Evolutionary conservation across 2,329 filamentous ascomycete species (phyloP), one percentile per base, ranked within the genome.

Genomic region (Tolypocladium capitatum): DNA sequence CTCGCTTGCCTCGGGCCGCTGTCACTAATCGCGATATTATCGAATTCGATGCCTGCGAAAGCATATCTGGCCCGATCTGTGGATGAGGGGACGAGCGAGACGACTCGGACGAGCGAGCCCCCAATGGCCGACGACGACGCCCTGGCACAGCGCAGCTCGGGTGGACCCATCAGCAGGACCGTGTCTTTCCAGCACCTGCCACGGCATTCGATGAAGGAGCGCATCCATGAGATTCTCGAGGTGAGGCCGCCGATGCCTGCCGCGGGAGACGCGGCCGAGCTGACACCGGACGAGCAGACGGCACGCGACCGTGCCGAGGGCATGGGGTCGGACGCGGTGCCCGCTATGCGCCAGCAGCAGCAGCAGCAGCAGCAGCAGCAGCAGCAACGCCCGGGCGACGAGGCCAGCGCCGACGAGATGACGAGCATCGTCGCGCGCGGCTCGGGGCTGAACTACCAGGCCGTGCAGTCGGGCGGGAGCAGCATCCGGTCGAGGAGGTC

Each of bases 181-280:
- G 48, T 52, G 45, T 53, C 49, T 50, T 50, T 14, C 48, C 16
- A 55, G 36, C 54, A 53, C 32, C 51, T 52, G 32, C 53, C 57
- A 31, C 54, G 59, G 30, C 60, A 58, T 33, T 66, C 67, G 27
- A 64, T 60, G 9, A 64, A 60, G 50, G 67, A 67, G 48, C 69
- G 69, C 46, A 63, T 74, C 52, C 63, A 65, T 51, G 66, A 66
- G 49, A 72, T 74, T 47, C 63, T 74, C 48, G 66, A 74, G 65
- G 71, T 73, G 58, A 56, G 68, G 5, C 35, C 20, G 16, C 33
- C 8, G 5, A 14, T 33, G 28, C 13, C 11, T 6, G 38, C 48
- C 38, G 11, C 8, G 1, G 16, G 13, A 27, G 21, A 24, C 36
- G 6, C 21, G 36, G 36, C 7, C 10, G 38, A 42, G 46, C 46